Base-by-base conservation (phyloP, 208 protist genomes). In the Trypanosoma platydactyli region DNA sequence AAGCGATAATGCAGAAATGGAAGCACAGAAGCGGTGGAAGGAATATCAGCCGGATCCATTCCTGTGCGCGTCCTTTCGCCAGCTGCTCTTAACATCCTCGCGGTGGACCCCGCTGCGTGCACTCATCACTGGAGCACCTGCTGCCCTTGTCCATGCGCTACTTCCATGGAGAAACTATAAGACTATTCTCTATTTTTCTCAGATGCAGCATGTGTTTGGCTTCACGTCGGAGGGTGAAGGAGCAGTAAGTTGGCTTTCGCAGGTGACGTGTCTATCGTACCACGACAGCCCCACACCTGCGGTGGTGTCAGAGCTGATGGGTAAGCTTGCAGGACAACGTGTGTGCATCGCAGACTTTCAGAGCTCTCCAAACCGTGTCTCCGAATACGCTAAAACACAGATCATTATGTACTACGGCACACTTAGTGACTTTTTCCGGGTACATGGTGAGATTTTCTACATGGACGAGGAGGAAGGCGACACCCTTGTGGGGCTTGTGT, bases 161-260 rank as follows among this genome's bases (percentile, higher is more conserved):
- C 44, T 70, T 11, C 80, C 77, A 20, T 69, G 72, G 48, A 27
- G 30, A 3, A 40, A 71, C 45, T 73, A 77, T 49, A 54, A 67
- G 53, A 79, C 77, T 3, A 56, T 89, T 5, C 58, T 89, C 38
- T 89, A 73, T 69, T 89, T 89, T 75, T 77, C 80, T 18, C 83
- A 89, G 68, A 73, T 72, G 72, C 80, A 86, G 72, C 83, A 89
- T 30, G 61, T 54, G 13, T 79, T 86, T 33, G 55, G 80, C 35
- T 89, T 86, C 59, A 72, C 83, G 13, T 68, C 80, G 33, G 57
- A 71, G 16, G 63, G 70, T 0, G 83, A 76, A 49, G 79, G 79
- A 5, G 73, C 22, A 3, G 57, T 86, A 5, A 52, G 56, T 27
- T 65, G 67, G 41, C 9, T 55, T 53, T 44, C 56, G 12, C 41